These are phyloP conservation scores for Boletus sp. DNA, from an alignment of 768 basidiomycete genomes.

Conservation along the genomic window DNA sequence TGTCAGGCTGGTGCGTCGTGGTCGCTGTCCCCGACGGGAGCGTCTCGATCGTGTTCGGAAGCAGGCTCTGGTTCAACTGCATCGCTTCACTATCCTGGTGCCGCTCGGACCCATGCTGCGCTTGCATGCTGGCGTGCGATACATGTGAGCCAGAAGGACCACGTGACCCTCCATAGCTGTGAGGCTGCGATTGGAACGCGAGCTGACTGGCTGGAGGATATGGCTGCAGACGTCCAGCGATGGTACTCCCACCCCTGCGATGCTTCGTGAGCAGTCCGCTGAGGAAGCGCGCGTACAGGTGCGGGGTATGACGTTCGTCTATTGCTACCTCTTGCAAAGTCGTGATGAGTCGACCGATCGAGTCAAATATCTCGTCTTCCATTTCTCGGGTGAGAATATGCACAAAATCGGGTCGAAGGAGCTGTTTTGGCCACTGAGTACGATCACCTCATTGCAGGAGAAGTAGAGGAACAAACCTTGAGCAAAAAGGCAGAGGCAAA, in stretches of 20 bases:
- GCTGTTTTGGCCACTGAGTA: slow-evolving; percentile 35
- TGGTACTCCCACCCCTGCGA: slow-evolving; percentile 60
- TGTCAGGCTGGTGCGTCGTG: slow-evolving; percentile 35
- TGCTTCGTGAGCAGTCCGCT: slow-evolving; percentile 67
- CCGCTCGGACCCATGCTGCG: slow-evolving; percentile 14
- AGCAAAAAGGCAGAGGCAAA: slow-evolving; percentile 84
- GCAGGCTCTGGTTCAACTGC: slow-evolving; percentile 27
- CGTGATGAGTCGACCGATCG: slow-evolving; percentile 71
- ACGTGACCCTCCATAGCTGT: slow-evolving; percentile 23
- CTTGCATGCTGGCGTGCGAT: slow-evolving; percentile 16
- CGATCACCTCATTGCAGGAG: not conserved
- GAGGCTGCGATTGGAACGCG: slow-evolving; percentile 11
- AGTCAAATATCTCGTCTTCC: slow-evolving; percentile 68
- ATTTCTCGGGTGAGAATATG: slow-evolving; percentile 54
- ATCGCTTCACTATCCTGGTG: slow-evolving; percentile 29
- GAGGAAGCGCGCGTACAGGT: slow-evolving; percentile 77
- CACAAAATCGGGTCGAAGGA: slow-evolving; percentile 74
- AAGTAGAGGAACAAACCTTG: slow-evolving; percentile 47
- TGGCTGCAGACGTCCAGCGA: slow-evolving; percentile 53
- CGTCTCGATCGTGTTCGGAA: not conserved
- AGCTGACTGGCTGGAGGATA: slow-evolving; percentile 44
- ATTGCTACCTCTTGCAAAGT: slow-evolving; percentile 73
- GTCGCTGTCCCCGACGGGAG: not conserved
- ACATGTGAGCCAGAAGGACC: slow-evolving; percentile 30
- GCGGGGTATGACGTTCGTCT: slow-evolving; percentile 79